A percentile compares a stretch with the other conserved stretches of the same genome.
These are phyloP conservation scores for Chrysosporium queenslandicum DNA, from an alignment of 2,329 filamentous ascomycete genomes.

Conservation along the genomic window DNA sequence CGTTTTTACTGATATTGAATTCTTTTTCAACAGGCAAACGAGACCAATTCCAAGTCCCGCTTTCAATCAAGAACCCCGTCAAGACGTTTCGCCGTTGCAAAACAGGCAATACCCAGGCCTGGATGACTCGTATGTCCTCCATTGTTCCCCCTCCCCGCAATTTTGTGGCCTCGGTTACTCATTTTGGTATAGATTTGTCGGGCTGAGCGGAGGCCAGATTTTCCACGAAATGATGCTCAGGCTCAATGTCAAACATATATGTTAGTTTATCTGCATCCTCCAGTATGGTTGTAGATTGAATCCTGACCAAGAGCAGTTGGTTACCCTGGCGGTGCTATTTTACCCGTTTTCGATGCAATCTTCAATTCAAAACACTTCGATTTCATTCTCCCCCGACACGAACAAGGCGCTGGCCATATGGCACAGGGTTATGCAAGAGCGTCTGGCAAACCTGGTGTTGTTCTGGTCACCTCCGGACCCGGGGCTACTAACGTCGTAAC, in stretches of 20 bases:
- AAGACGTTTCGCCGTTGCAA: conserved; percentile 59
- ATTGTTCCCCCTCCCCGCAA: not conserved
- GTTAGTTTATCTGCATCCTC: conserved; percentile 47
- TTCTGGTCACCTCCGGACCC: conserved; percentile 91
- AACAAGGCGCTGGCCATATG: conserved; percentile 98
- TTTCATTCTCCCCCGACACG: conserved; percentile 88
- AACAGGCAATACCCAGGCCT: conserved; percentile 53
- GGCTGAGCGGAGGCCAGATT: conserved; percentile 89
- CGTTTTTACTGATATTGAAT: conserved; percentile 16
- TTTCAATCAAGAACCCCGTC: conserved; percentile 46
- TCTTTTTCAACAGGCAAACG: conserved; percentile 36
- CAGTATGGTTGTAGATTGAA: not conserved
- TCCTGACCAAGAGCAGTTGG: conserved; percentile 47
- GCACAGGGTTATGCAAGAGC: conserved; percentile 93
- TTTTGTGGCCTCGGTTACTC: conserved; percentile 8
- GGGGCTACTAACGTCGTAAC: conserved; percentile 95
- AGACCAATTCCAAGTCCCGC: conserved; percentile 55
- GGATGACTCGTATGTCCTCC: conserved; percentile 63
- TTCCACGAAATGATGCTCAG: conserved; percentile 99
- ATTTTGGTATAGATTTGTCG: conserved; percentile 59
- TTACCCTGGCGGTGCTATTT: conserved; percentile 90
- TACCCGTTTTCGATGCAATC: conserved; percentile 96
- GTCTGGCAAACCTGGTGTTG: conserved; percentile 86
- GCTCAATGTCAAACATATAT: conserved; percentile 84
- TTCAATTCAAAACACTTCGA: conserved; percentile 97